Conservation (phyloP, 2,329 filamentous ascomycete genomes). For the Epichloe aotearoae region DNA sequence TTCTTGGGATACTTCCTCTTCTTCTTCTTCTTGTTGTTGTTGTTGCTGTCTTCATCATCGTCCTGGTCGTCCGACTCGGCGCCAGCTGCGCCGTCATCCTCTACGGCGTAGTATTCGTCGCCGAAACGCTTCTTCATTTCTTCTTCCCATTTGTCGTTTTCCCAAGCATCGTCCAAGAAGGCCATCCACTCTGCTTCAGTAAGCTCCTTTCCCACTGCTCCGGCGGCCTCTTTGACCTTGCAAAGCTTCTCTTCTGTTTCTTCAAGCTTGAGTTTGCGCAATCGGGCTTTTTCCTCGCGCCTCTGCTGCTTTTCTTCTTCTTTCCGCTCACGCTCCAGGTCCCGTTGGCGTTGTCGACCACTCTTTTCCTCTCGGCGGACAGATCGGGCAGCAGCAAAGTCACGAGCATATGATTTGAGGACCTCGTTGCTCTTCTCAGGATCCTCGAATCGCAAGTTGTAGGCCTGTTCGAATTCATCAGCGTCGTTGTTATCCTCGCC, state of each 20-base stretch:
- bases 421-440: slow-evolving; percentile 78
- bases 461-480: slow-evolving; percentile 82
- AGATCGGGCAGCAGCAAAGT: slow-evolving; percentile 66
- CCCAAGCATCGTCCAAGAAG: slow-evolving; percentile 78
- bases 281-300: slow-evolving; percentile 66
- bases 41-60: slow-evolving; percentile 47
- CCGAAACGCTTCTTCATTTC: slow-evolving; percentile 85
- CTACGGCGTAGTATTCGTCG: slow-evolving; percentile 76
- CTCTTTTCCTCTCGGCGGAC: slow-evolving; percentile 75
- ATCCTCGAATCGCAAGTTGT: slow-evolving; percentile 93
- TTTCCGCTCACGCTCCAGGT: slow-evolving; percentile 62
- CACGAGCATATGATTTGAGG: slow-evolving; percentile 78
- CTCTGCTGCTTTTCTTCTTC: slow-evolving; percentile 65
- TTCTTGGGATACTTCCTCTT: slow-evolving; percentile 37
- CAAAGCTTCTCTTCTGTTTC: slow-evolving; percentile 78
- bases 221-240: slow-evolving; percentile 82
- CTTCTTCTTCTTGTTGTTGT: slow-evolving; percentile 28
- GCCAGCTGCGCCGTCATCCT: slow-evolving; percentile 38
- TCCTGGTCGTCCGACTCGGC: slow-evolving; percentile 50
- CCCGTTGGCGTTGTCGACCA: slow-evolving; percentile 63
- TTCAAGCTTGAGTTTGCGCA: slow-evolving; percentile 81
- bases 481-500: slow-evolving; percentile 71
- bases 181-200: slow-evolving; percentile 71
- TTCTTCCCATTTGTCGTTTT: slow-evolving; percentile 77
- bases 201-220: slow-evolving; percentile 52